Conservation (phyloP, 257 asterid genomes). For the Linaria vulgaris region DNA sequence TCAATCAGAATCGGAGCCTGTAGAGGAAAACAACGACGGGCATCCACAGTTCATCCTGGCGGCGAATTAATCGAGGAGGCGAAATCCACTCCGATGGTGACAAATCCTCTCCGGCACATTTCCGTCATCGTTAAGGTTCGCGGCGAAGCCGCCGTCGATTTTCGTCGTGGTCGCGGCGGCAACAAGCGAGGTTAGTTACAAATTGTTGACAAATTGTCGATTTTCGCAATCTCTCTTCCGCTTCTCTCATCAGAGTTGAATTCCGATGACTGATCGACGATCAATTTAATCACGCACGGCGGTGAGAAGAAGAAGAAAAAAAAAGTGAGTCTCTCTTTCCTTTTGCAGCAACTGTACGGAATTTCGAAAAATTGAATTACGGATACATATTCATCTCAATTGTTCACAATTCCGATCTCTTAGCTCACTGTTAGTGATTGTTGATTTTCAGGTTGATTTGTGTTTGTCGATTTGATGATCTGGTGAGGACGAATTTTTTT, state of each 20-base stretch:
- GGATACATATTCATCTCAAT: neutral
- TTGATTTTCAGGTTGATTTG: conserved; percentile 15
- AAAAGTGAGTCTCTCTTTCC: conserved; percentile 14
- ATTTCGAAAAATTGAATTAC: conserved; percentile 14
- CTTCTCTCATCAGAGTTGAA: conserved; percentile 15
- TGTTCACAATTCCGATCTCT: neutral
- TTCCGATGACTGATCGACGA: conserved; percentile 16
- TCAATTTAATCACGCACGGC: conserved; percentile 1
- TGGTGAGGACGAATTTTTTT: conserved; percentile 23
- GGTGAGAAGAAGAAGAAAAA: conserved; percentile 12
- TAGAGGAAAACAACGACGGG: too few species aligned
- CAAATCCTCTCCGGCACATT: too few species aligned
- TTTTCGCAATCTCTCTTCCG: conserved; percentile 7
- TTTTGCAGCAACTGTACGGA: neutral
- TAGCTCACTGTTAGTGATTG: conserved; percentile 17
- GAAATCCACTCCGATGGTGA: too few species aligned
- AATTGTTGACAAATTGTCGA: too few species aligned
- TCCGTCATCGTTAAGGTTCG: too few species aligned
- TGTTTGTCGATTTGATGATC: conserved; percentile 35
- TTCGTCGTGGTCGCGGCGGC: too few species aligned
- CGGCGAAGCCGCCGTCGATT: too few species aligned
- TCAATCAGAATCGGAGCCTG: too few species aligned
- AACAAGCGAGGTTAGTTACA: too few species aligned
- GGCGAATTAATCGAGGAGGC: too few species aligned
- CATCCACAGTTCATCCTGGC: too few species aligned